phyloP scores from a whole-genome alignment of 202 grass and related monocot species.

The Carex arenaria region DNA sequence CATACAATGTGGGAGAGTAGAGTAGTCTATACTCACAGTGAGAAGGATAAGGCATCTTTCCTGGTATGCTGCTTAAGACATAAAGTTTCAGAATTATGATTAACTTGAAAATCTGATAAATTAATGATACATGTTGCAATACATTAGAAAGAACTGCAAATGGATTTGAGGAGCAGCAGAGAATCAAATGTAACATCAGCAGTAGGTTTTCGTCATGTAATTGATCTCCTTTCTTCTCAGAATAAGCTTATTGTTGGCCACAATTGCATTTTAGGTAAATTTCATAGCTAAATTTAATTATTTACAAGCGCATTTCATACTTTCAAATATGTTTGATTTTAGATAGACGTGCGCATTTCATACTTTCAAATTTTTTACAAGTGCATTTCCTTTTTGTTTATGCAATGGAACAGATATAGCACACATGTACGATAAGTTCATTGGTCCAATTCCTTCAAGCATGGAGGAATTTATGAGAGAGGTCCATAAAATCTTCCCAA shows the following conservation, averaged over 20 bases:
- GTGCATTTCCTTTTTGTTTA: conserved; percentile 14
- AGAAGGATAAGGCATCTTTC: conserved; percentile 51
- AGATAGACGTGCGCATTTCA: neutral
- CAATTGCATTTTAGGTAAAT: conserved; percentile 82
- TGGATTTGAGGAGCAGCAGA: conserved; percentile 50
- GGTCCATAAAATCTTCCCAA: conserved; percentile 68
- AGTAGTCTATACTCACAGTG: conserved; percentile 61
- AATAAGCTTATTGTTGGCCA: conserved; percentile 87
- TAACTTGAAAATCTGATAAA: neutral
- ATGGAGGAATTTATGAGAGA: conserved; percentile 51
- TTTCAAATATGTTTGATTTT: neutral
- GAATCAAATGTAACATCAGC: conserved; percentile 57
- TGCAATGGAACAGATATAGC: conserved; percentile 66
- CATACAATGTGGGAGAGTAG: conserved; percentile 41
- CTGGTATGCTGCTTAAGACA: conserved; percentile 43
- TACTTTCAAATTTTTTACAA: neutral
- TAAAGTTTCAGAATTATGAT: conserved; percentile 1
- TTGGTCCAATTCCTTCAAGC: conserved; percentile 76
- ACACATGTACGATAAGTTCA: conserved; percentile 81
- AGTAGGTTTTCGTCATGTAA: conserved; percentile 81
- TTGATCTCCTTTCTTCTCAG: conserved; percentile 88
- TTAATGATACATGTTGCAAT: conserved; percentile 7
- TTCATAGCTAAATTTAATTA: neutral
- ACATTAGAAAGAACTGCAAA: conserved; percentile 58
- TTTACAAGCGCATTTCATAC: neutral